These are phyloP conservation scores for Diophrys appendiculata DNA, from an alignment of 73 alveolate genomes.

Conservation along the genomic window DNA sequence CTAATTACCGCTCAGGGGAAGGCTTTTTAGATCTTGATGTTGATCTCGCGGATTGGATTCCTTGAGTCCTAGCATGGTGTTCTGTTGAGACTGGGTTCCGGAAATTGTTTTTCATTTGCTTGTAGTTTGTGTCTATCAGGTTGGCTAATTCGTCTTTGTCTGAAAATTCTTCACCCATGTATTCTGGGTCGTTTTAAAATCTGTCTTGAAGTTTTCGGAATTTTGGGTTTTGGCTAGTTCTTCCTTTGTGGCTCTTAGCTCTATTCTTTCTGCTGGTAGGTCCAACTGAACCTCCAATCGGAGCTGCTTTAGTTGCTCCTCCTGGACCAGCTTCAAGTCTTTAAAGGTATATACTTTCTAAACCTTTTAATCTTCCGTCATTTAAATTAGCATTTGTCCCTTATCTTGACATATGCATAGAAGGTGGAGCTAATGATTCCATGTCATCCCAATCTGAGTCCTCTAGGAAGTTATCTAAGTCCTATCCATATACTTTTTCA, in stretches of 20 bases:
- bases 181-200: conserved; percentile 5
- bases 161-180: conserved; percentile 14
- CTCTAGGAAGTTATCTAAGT: conserved; percentile 29
- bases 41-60: background rate
- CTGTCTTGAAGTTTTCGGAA: background rate
- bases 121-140: conserved; percentile 19
- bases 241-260: conserved; percentile 1
- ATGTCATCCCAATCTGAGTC: conserved; percentile 30
- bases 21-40: background rate
- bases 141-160: conserved; percentile 19
- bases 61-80: background rate
- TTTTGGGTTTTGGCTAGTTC: background rate
- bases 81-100: background rate
- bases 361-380: conserved; percentile 50
- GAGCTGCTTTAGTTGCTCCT: conserved; percentile 4
- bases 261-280: conserved; percentile 9
- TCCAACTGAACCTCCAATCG: no score
- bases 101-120: conserved; percentile 24
- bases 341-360: conserved; percentile 56
- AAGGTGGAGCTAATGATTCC: conserved; percentile 18
- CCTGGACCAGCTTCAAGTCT: conserved; percentile 57
- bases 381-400: conserved; percentile 1
- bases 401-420: conserved; percentile 15
- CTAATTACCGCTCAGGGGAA: background rate
- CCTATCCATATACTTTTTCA: conserved; percentile 27